Base-by-base conservation (phyloP, 73 alveolate genomes). In the Vitrella brassicaformis region DNA sequence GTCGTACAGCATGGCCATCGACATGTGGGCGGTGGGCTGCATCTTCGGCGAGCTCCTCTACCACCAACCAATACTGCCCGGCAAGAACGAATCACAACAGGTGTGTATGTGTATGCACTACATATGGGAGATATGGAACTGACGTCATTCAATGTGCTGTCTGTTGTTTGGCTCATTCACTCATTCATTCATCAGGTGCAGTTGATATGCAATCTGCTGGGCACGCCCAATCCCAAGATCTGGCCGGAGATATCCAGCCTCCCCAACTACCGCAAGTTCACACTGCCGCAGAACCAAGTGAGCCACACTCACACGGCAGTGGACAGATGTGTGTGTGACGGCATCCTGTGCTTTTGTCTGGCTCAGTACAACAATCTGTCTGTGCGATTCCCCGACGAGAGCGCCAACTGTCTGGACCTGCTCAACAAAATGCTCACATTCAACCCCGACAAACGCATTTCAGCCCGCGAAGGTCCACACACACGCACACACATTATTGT, bases 391-490 rank as follows among this genome's bases (percentile, higher is more conserved):
- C 30, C 29, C 1, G 66, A 46, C 19, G 68, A 78, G 79, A 80
- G 85, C 66, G 85, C 76, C 28, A 46, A 69, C 27, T 78, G 91
- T 64, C 67, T 78, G 46, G 86, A 87, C 75, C 80, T 89, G 30
- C 67, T 89, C 26, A 81, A 70, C 47, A 64, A 70, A 68, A 72
- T 89, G 87, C 80, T 89, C 47, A 84, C 84, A 7, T 86, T 89
- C 88, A 90, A 89, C 71, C 96, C 96, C 28, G 47, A 72, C 10
- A 72, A 86, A 67, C 71, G 96, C 66, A 69, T 89, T 25, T 76
- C 93, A 25, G 84, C 85, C 22, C 80, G 75, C 32, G 93, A 89
- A 71, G 89, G 56, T 39, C 56, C n/a, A n/a, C n/a, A n/a, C n/a
- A n/a, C n/a, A n/a, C n/a, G n/a, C n/a, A n/a, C n/a, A n/a, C n/a